These are phyloP conservation scores for Quaeritorhiza haematococci DNA, from an alignment of 371 early-diverging fungal genomes.

Conservation along the genomic window DNA sequence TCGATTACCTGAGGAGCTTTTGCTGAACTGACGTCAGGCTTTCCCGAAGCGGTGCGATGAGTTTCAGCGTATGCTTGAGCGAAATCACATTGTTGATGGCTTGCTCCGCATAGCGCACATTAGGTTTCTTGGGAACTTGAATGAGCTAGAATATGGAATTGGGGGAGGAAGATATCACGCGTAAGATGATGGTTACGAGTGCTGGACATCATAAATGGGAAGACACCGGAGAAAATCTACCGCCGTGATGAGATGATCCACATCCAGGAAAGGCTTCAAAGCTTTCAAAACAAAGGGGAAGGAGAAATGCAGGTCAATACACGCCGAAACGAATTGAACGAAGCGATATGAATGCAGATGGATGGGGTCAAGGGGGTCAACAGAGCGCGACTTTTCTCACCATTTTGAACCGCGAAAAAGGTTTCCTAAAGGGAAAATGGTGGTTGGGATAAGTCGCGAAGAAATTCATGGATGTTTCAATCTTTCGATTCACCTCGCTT, in stretches of 20 bases:
- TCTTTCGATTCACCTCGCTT: slow-evolving; percentile 3
- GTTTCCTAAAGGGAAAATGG: slow-evolving; percentile 13
- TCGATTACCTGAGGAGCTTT: slow-evolving; percentile 28
- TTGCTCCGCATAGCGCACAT: slow-evolving; percentile 58
- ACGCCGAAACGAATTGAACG: no score
- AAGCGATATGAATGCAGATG: no score
- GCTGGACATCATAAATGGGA: not conserved
- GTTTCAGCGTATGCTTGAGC: slow-evolving; percentile 59
- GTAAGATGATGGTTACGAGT: not conserved
- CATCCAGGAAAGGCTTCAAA: slow-evolving; percentile 38
- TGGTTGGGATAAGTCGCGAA: not conserved
- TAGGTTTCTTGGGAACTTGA: slow-evolving; percentile 39
- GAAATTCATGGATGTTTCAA: not conserved
- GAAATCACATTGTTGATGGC: slow-evolving; percentile 66
- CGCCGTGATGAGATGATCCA: slow-evolving; percentile 46
- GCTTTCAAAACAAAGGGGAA: slow-evolving; percentile 19
- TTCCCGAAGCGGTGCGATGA: slow-evolving; percentile 33
- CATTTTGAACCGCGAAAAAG: slow-evolving; percentile 29
- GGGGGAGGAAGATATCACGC: not conserved
- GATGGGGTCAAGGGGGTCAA: not conserved
- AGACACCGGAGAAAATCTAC: slow-evolving; percentile 16
- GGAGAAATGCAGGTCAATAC: slow-evolving; percentile 18
- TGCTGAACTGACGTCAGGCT: slow-evolving; percentile 29
- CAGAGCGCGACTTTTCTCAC: slow-evolving; percentile 8
- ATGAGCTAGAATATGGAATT: slow-evolving; percentile 26